Evolutionary conservation across 2,329 filamentous ascomycete species (phyloP).

Genomic region (Apiospora hydei): DNA sequence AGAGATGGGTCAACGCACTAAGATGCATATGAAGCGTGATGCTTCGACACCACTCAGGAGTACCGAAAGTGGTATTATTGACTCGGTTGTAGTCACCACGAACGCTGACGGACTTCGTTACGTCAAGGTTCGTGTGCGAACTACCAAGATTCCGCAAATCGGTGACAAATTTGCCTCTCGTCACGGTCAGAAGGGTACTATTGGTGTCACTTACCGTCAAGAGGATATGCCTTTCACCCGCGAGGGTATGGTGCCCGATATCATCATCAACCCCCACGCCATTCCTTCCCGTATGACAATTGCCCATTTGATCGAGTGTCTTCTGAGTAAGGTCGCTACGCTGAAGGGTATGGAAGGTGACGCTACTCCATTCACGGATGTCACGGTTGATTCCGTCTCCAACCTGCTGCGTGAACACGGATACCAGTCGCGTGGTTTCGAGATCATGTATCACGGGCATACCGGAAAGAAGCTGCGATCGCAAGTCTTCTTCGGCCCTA

Average conservation of each 20-base stretch:
- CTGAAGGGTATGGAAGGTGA: conserved; percentile 95
- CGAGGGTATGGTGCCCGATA: conserved; percentile 89
- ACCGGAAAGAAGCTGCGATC: conserved; percentile 92
- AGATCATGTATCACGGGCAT: conserved; percentile 99
- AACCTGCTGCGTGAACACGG: conserved; percentile 85
- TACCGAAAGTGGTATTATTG: conserved; percentile 96
- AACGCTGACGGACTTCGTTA: conserved; percentile 94
- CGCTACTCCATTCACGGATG: conserved; percentile 96
- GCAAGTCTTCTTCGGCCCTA: conserved; percentile 96
- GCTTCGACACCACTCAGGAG: conserved; percentile 93
- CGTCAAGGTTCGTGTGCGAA: conserved; percentile 96
- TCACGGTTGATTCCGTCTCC: conserved; percentile 94
- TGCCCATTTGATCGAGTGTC: conserved; percentile 99
- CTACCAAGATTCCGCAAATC: conserved; percentile 97
- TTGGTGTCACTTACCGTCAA: conserved; percentile 96
- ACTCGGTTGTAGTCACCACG: conserved; percentile 91
- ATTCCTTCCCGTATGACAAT: conserved; percentile 99
- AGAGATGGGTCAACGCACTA: conserved; percentile 91
- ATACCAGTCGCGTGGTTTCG: conserved; percentile 96
- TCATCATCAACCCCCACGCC: conserved; percentile 99
- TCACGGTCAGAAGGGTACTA: conserved; percentile 98
- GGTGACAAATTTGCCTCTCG: conserved; percentile 99
- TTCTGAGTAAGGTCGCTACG: conserved; percentile 94
- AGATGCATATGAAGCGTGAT: conserved; percentile 90
- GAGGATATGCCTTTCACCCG: conserved; percentile 98